phyloP scores from a whole-genome alignment of 106 monocot genomes.

The Xerophyta viscosa region DNA sequence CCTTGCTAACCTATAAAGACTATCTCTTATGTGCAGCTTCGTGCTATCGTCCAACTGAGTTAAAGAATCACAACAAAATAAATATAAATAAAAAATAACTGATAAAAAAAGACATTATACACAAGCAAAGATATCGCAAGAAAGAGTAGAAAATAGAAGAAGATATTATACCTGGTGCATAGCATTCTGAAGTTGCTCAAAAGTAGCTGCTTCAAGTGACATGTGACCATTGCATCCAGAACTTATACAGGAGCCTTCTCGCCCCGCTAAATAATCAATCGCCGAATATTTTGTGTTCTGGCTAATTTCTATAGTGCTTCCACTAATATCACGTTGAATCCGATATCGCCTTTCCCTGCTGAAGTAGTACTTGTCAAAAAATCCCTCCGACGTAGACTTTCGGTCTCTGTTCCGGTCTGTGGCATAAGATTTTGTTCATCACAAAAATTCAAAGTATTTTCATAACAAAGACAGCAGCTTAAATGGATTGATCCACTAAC shows the following conservation, averaged over 20 bases:
- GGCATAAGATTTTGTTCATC: conserved; percentile 3
- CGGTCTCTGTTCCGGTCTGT: background rate
- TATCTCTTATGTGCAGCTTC: conserved; percentile 71
- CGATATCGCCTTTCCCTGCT: conserved; percentile 10
- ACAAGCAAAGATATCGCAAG: too few relatives aligned
- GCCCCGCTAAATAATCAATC: conserved; percentile 8
- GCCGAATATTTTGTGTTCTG: conserved; percentile 1
- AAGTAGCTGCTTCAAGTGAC: conserved; percentile 27
- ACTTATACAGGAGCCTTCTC: conserved; percentile 19
- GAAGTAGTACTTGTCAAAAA: conserved; percentile 13
- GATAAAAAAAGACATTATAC: too few relatives aligned
- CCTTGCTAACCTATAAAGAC: conserved; percentile 80
- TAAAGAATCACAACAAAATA: background rate
- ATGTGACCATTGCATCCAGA: conserved; percentile 19
- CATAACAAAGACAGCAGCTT: too few relatives aligned
- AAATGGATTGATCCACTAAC: too few relatives aligned
- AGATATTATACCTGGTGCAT: conserved; percentile 41
- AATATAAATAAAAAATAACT: too few relatives aligned
- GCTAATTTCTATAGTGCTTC: background rate
- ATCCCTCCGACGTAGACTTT: background rate
- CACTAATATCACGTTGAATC: conserved; percentile 10
- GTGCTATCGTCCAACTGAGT: conserved; percentile 64
- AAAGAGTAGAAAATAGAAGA: too few relatives aligned
- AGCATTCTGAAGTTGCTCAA: conserved; percentile 49
- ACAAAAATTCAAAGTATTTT: too few relatives aligned